Evolutionary conservation across 1,139 yeast species (phyloP).

Genomic region (Hansenula sp.): DNA sequence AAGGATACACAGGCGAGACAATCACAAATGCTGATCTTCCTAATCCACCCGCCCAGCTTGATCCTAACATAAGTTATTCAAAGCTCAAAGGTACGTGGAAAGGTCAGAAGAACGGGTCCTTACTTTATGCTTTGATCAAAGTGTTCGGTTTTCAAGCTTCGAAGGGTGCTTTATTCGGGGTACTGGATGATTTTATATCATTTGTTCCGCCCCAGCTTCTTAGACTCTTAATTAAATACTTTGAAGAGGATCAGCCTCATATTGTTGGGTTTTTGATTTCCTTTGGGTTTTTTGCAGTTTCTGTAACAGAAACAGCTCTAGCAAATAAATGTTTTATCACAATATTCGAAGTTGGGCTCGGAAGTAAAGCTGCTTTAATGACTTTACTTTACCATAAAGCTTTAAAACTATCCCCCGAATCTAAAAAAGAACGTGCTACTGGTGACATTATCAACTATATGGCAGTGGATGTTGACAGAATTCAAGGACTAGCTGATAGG

Average conservation of each 20-base stretch:
- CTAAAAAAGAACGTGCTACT: conserved; percentile 41
- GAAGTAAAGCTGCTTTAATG: conserved; percentile 47
- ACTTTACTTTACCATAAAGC: conserved; percentile 50
- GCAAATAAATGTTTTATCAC: conserved; percentile 50
- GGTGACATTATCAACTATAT: conserved; percentile 58
- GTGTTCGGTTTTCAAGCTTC: conserved; percentile 47
- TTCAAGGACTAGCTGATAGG: conserved; percentile 49
- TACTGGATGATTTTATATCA: conserved; percentile 39
- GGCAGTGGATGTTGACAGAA: conserved; percentile 55
- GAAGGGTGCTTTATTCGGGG: conserved; percentile 41
- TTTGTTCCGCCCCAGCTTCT: conserved; percentile 58
- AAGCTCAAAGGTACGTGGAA: conserved; percentile 35
- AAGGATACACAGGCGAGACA: conserved; percentile 42
- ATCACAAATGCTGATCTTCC: conserved; percentile 51
- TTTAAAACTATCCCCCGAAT: conserved; percentile 42
- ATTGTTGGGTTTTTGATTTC: conserved; percentile 52
- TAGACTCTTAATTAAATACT: conserved; percentile 43
- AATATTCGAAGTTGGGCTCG: conserved; percentile 49
- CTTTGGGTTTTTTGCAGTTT: conserved; percentile 43
- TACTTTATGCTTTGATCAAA: conserved; percentile 37
- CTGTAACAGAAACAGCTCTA: conserved; percentile 42
- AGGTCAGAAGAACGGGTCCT: conserved; percentile 32
- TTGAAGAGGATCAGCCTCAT: conserved; percentile 37
- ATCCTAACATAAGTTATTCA: conserved; percentile 35
- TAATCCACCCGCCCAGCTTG: conserved; percentile 44